These are phyloP conservation scores for Crithidia expoeki DNA, from an alignment of 208 protist genomes.

Conservation along the genomic window DNA sequence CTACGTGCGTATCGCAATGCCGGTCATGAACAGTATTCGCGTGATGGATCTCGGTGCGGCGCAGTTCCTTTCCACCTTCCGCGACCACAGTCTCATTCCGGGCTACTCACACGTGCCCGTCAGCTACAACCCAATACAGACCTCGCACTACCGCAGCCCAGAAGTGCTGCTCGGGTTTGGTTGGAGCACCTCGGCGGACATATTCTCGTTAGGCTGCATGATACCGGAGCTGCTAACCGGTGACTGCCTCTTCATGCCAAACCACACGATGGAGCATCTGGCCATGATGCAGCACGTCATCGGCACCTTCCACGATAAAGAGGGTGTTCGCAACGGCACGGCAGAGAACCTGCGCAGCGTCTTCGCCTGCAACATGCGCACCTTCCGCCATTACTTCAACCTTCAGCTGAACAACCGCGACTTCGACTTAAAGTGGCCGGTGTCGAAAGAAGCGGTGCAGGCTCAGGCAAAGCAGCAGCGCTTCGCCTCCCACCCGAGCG, in stretches of 20 bases:
- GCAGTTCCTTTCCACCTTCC: slow-evolving; percentile 57
- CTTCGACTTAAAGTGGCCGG: slow-evolving; percentile 56
- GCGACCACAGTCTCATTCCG: slow-evolving; percentile 40
- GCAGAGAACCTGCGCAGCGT: slow-evolving; percentile 34
- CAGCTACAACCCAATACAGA: slow-evolving; percentile 77
- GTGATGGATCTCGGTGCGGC: slow-evolving; percentile 79
- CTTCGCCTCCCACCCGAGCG: slow-evolving; percentile 19
- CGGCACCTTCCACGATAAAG: slow-evolving; percentile 46
- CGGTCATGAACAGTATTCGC: slow-evolving; percentile 65
- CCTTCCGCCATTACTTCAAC: slow-evolving; percentile 66
- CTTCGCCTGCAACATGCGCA: slow-evolving; percentile 56
- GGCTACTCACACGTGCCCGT: slow-evolving; percentile 44
- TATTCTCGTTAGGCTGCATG: slow-evolving; percentile 87
- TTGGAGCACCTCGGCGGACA: slow-evolving; percentile 69
- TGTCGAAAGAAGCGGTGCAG: slow-evolving; percentile 37
- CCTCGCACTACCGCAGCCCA: slow-evolving; percentile 78
- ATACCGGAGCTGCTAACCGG: slow-evolving; percentile 80
- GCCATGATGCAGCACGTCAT: slow-evolving; percentile 80
- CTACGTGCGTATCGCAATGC: slow-evolving; percentile 49
- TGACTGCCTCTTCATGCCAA: slow-evolving; percentile 75
- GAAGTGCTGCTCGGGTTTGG: slow-evolving; percentile 82
- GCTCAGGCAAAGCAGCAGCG: slow-evolving; percentile 35
- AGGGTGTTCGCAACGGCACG: slow-evolving; percentile 28
- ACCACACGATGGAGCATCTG: slow-evolving; percentile 79
- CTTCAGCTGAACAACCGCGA: slow-evolving; percentile 39